Base-by-base conservation (phyloP, 1,139 yeast genomes). In the Saccharomyces hybrid region DNA sequence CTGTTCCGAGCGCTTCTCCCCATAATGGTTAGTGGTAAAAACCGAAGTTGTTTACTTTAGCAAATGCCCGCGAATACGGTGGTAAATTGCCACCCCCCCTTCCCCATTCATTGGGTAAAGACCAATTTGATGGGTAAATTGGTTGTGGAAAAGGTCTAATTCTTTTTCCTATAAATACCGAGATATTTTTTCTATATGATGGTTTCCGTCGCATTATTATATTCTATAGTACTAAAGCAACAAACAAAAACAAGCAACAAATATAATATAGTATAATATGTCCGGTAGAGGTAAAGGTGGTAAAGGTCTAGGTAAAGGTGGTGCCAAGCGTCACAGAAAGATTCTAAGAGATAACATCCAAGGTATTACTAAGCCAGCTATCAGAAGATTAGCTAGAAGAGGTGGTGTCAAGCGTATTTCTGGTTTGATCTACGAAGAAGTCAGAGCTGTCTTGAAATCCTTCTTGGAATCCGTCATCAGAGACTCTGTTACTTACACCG, bases 341-440 rank as follows among this genome's bases (percentile, higher is more conserved):
- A 88, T 90, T 78, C 82, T 89, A 70, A 89, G 97, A 83, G 97
- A 90, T 76, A 90, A 90, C 90, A 90, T 90, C 68, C 97, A 89
- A 80, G 97, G 97, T 82, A 90, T 90, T 74, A 90, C 97, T 63
- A 90, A 90, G 84, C 97, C 97, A 75, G 97, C 97, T 71, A 90
- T 90, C 74, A 89, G 97, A 81, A 90, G 97, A 86, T 86, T 90
- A 71, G 97, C 97, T 59, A 90, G 97, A 84, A 89, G 97, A 87
- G 97, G 97, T 80, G 97, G 97, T 88, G 97, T 90, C 73, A 90
- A 90, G 86, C 96, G 97, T 86, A 90, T 90, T 71, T 90, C 97
- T 63, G 97, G 96, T 72, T 82, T 89, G 75, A 90, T 90, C 75
- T 90, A 90, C 81, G 97, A 90, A 79, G 97, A 90, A 81, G 96